Evolutionary conservation across 2,329 filamentous ascomycete genomes (phyloP).

Genomic region (Colletotrichum costaricense): DNA sequence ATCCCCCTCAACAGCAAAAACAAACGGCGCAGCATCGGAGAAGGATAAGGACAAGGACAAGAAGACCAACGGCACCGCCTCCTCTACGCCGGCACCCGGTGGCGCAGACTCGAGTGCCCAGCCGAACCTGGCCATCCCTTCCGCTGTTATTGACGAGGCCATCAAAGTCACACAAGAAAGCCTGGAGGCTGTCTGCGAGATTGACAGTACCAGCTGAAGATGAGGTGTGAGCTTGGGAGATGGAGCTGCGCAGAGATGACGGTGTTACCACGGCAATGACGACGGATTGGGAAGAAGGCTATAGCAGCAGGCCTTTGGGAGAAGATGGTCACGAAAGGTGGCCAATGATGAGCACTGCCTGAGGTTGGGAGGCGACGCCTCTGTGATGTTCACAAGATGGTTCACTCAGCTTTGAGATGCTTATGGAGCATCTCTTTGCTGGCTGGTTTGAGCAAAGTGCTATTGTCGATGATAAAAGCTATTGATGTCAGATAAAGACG

Average conservation of each 20-base stretch:
- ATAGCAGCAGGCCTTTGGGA: background rate
- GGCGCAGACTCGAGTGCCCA: slow-evolving; percentile 38
- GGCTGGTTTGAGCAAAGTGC: background rate
- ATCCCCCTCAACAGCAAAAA: slow-evolving; percentile 38
- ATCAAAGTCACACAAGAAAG: slow-evolving; percentile 69
- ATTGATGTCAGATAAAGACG: background rate
- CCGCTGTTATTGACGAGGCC: slow-evolving; percentile 70
- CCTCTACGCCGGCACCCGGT: slow-evolving; percentile 19
- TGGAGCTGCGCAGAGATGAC: background rate
- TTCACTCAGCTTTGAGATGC: background rate
- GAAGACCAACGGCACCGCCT: slow-evolving; percentile 28
- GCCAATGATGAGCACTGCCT: background rate
- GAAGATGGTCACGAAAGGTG: background rate
- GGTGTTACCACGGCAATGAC: no score
- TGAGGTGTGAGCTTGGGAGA: background rate
- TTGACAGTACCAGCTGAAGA: slow-evolving; percentile 41
- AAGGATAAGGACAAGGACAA: slow-evolving; percentile 22
- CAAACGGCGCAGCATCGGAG: slow-evolving; percentile 41
- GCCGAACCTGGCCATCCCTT: slow-evolving; percentile 65
- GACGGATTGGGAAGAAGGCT: background rate
- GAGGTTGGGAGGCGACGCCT: background rate
- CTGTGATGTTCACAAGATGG: background rate
- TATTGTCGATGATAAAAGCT: background rate
- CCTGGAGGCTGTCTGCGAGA: slow-evolving; percentile 61
- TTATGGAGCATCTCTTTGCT: background rate